These are phyloP conservation scores for Cercospora nicotianae DNA, from an alignment of 2,329 filamentous ascomycete species.

Conservation along the genomic window DNA sequence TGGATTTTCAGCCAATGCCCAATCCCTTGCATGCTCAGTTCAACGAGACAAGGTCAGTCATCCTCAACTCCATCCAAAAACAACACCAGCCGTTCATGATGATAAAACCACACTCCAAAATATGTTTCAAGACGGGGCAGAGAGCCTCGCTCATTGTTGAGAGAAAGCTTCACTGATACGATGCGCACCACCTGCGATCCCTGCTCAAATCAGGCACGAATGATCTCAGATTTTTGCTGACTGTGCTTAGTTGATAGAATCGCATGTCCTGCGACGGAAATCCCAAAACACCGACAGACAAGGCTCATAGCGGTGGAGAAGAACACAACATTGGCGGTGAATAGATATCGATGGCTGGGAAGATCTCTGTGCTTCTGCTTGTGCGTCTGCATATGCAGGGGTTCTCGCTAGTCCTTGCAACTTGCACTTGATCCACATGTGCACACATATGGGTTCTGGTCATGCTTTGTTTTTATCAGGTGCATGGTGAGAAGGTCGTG, in stretches of 20 bases:
- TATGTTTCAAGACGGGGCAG: slow-evolving; percentile 40
- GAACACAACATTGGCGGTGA: neutral
- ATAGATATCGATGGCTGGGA: neutral
- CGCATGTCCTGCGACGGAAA: neutral
- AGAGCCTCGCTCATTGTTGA: slow-evolving; percentile 28
- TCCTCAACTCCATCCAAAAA: neutral
- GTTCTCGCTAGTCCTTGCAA: neutral
- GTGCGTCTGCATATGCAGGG: neutral
- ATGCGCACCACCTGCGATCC: neutral
- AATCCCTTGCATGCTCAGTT: neutral
- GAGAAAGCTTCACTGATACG: neutral
- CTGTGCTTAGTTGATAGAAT: neutral
- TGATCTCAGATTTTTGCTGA: neutral
- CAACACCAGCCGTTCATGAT: slow-evolving; percentile 24
- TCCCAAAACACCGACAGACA: neutral
- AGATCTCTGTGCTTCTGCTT: neutral
- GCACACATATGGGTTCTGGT: neutral
- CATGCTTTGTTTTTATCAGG: neutral
- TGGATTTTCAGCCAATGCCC: neutral
- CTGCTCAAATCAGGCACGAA: neutral
- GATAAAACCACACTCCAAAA: slow-evolving; percentile 32
- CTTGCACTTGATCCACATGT: neutral
- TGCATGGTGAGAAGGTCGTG: neutral
- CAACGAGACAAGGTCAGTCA: slow-evolving; percentile 18
- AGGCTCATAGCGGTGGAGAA: neutral